Base-by-base conservation (phyloP, 2,329 filamentous ascomycete genomes). In the Stagonosporopsis chrysanthemi region DNA sequence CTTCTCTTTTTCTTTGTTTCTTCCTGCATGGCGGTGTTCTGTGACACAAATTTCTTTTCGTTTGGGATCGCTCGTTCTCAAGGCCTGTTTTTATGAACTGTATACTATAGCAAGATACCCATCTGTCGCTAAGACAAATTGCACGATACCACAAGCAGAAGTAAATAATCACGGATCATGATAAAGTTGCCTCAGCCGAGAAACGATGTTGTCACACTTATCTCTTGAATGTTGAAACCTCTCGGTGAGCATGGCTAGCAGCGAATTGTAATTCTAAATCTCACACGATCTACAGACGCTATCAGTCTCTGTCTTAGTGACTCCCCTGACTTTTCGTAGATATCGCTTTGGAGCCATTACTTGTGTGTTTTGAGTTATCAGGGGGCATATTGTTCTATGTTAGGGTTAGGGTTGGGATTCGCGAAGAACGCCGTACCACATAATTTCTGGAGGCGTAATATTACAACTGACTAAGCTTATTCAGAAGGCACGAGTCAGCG, bases 71-170 rank as follows among this genome's bases (percentile, higher is more conserved):
- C 24, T 38, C 14, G 33, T 28, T 35, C 6, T 4, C 15, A 40
- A 40, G 1, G 35, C 19, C 14, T 52, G n/a, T 24, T 45, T 28
- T 47, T 22, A 28, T 44, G 9, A 6, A 6, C 43, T 57, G 42
- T 57, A 43, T 24, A 47, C 4, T n/a, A 47, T 41, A 26, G 38
- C 23, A 26, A 57, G 54, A 57, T 57, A 57, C 54, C 54, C 54
- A 33, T 36, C 43, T 41, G 35, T 48, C 31, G 19, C n/a, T 57
- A 43, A 19, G 9, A 36, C 40, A 26, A n/a, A 24, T 28, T 19
- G 19, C 36, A 26, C 11, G 15, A 38, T 14, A 39, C n/a, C 7
- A 17, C 29, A 17, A 22, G 35, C 19, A 22, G 17, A 39, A 29
- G 8, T n/a, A n/a, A 17, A 39, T n/a, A 17, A 8, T 29, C 36